phyloP scores from a whole-genome alignment of 352 stramenopile genomes.

The Chrysophaeum taylorii region DNA sequence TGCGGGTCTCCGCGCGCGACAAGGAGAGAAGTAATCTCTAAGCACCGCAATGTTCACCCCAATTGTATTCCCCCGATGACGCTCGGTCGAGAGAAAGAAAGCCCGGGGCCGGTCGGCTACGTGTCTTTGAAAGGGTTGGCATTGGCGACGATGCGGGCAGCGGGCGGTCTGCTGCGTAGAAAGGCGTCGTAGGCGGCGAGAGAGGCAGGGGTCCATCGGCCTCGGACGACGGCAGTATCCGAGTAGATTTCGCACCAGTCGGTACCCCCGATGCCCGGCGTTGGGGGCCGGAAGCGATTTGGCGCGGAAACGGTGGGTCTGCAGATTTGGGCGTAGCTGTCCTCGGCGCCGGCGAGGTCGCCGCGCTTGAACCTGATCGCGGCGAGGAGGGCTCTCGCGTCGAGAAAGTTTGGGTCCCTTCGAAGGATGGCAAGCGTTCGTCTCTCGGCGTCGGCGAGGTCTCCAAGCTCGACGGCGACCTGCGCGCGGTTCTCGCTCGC shows the following conservation, averaged over 20 bases:
- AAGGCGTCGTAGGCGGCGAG: background rate
- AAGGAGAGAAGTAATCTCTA: too few species aligned
- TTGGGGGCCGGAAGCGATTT: background rate
- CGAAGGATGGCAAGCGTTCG: background rate
- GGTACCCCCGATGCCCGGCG: background rate
- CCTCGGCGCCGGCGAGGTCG: slow-evolving; percentile 2
- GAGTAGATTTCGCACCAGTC: slow-evolving; percentile 15
- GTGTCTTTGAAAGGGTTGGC: background rate
- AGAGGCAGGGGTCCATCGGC: background rate
- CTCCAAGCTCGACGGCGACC: slow-evolving; percentile 1
- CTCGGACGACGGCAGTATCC: background rate
- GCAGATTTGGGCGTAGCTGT: background rate
- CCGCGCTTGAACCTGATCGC: background rate
- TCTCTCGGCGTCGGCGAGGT: background rate
- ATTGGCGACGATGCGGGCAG: background rate
- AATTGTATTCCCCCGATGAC: too few species aligned
- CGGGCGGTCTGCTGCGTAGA: background rate
- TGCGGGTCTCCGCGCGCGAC: too few species aligned
- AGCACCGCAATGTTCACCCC: too few species aligned
- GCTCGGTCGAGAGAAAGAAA: too few species aligned
- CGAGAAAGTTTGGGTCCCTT: slow-evolving; percentile 12
- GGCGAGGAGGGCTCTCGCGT: background rate
- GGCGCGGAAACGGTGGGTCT: background rate
- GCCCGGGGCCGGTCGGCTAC: too few species aligned
- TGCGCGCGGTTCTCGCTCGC: background rate